Conservation (phyloP, 2,329 filamentous ascomycete species). For the Fusarium sp. region DNA sequence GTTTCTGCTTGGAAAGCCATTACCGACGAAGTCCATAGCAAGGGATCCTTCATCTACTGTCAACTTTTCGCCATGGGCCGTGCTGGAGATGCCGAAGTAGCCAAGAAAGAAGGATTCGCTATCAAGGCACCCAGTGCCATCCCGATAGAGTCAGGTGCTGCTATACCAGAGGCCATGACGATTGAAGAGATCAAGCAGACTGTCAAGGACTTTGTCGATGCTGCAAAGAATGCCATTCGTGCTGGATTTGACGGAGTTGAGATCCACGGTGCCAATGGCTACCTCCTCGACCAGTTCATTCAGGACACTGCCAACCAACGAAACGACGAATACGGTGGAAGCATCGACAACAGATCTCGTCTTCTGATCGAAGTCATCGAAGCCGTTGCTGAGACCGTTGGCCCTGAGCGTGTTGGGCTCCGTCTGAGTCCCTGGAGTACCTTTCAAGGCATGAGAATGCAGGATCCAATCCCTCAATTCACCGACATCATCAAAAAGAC, state of each 20-base stretch:
- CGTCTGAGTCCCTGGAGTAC: constrained; percentile 70
- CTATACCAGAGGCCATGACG: constrained; percentile 72
- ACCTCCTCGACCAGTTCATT: constrained; percentile 71
- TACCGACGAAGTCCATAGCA: constrained; percentile 72
- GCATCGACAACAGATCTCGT: constrained; percentile 62
- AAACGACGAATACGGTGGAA: constrained; percentile 65
- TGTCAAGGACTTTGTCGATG: constrained; percentile 67
- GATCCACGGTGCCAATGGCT: constrained; percentile 68
- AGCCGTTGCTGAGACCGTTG: constrained; percentile 55
- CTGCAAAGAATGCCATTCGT: constrained; percentile 65
- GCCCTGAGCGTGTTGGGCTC: constrained; percentile 65
- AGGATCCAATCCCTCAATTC: constrained; percentile 73
- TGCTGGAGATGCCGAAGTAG: constrained; percentile 53
- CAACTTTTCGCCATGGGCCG: constrained; percentile 74
- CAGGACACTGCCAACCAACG: constrained; percentile 63
- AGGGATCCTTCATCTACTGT: constrained; percentile 69
- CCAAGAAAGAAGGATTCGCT: constrained; percentile 43
- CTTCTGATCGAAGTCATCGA: constrained; percentile 64
- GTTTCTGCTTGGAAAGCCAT: constrained; percentile 70
- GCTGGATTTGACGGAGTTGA: constrained; percentile 81
- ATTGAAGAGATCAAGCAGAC: constrained; percentile 72
- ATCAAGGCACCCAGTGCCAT: constrained; percentile 46
- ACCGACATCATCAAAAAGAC: constrained; percentile 65
- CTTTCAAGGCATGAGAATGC: constrained; percentile 74
- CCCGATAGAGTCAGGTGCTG: constrained; percentile 58